Conservation (phyloP, 306 rosid species). For the Purshia tridentata region DNA sequence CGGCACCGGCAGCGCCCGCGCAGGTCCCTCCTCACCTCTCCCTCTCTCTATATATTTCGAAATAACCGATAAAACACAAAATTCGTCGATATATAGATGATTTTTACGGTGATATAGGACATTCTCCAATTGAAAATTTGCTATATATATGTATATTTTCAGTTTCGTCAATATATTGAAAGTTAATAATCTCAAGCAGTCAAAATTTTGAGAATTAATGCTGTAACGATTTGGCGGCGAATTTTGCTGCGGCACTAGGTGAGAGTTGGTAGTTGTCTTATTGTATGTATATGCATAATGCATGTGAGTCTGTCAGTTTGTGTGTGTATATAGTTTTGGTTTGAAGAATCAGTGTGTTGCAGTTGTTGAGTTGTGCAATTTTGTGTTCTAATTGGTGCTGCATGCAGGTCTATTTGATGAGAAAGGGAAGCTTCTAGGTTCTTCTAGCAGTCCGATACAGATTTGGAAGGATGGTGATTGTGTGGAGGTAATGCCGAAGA, state of each 20-base stretch:
- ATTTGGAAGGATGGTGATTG: constrained; percentile 83
- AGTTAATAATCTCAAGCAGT: neutral
- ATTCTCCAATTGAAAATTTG: too few species aligned
- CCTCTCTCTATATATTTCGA: neutral
- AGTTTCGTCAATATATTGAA: too few species aligned
- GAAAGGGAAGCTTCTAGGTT: constrained; percentile 89
- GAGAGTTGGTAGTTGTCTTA: too few species aligned
- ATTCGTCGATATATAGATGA: neutral
- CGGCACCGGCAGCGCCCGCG: constrained; percentile 96
- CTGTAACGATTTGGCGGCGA: neutral
- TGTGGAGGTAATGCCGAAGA: constrained; percentile 60
- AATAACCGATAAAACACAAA: neutral
- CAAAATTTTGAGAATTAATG: neutral
- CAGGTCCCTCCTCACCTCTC: constrained; percentile 42
- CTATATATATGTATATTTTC: too few species aligned
- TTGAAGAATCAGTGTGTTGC: neutral
- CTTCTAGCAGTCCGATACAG: constrained; percentile 85
- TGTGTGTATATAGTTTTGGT: too few species aligned
- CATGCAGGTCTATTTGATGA: constrained; percentile 76
- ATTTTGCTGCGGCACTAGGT: neutral
- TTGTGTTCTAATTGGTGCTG: neutral
- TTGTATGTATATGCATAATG: too few species aligned
- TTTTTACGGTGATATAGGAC: too few species aligned
- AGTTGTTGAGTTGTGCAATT: neutral
- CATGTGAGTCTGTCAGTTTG: too few species aligned